These are phyloP conservation scores for Populus pruinosa DNA, from an alignment of 345 rosid genomes.

Conservation along the genomic window DNA sequence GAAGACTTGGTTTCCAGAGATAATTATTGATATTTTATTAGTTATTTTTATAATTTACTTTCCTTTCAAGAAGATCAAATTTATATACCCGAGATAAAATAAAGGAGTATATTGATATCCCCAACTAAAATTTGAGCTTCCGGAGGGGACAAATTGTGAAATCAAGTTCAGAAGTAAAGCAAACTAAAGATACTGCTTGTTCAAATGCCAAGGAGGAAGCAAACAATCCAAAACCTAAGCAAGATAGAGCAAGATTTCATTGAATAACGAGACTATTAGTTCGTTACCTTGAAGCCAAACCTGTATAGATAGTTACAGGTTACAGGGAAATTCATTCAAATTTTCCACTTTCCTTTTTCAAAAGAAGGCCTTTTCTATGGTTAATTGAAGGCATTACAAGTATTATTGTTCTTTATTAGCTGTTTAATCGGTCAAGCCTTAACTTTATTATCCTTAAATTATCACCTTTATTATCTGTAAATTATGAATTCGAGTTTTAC, in stretches of 20 bases:
- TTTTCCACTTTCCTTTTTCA: not conserved
- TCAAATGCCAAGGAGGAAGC: not conserved
- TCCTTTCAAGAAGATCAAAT: too few species aligned
- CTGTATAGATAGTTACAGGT: not conserved
- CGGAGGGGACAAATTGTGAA: not conserved
- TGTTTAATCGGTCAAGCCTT: accelerated
- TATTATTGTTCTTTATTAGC: too few species aligned
- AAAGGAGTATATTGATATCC: not conserved
- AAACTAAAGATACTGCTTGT: not conserved
- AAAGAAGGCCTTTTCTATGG: not conserved
- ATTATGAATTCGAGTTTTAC: accelerated
- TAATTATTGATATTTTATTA: too few species aligned
- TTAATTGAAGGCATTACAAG: too few species aligned
- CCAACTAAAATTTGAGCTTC: not conserved
- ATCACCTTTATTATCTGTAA: too few species aligned
- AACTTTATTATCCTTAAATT: too few species aligned
- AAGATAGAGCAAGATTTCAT: not conserved
- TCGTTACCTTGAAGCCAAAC: not conserved
- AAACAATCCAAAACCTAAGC: not conserved
- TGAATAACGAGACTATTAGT: not conserved
- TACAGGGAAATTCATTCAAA: not conserved
- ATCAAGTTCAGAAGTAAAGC: not conserved
- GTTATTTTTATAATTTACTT: too few species aligned
- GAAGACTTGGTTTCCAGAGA: too few species aligned
- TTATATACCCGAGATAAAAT: too few species aligned